Base-by-base conservation (phyloP, 75 land plant genomes). In the Cunninghamia lanceolata region DNA sequence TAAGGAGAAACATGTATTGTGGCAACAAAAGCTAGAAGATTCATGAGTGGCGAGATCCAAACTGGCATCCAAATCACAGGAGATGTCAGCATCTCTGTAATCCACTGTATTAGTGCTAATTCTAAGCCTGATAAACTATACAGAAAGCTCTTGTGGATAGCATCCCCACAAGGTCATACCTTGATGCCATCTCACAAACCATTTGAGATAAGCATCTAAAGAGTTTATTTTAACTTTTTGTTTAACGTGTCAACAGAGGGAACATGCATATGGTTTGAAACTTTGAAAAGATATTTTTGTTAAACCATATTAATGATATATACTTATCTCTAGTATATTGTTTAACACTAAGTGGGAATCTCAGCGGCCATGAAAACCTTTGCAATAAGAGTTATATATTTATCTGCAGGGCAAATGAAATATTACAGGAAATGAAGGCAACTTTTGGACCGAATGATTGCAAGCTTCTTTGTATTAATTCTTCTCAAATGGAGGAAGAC, bases 371-470 rank as follows among this genome's bases (percentile, higher is more conserved):
- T 7, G 9, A 36, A 79, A 79, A 40, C 13, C 30, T 50, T 43
- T 25, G 46, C 14, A 43, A 28, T 42, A 16, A 79, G 21, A 43
- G 82, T 79, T 79, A 52, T 83, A 36, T 70, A 32, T 40, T 68
- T 84, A 14, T 40, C 78, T 91, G 87, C 93, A 98, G 99, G 80
- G 95, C 96, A 50, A 87, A 88, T 84, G 91, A 88, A 54, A 92
- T 95, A n/a, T 89, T 98, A 56, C 80, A 89, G n/a, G 97, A 97
- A 85, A 95, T 98, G 96, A 90, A 90, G 85, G 90, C 88, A 54
- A 95, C 97, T 4, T 94, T 95, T 93, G 99, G 95, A 47, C 87
- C 90, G 36, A 93, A 90, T 88, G 94, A 95, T 70, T 98, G 99
- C 85, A 91, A 86, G 81, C 85, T 98, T 77, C 83, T 98, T 54